Evolutionary conservation across 2,329 filamentous ascomycete species (phyloP).

Genomic region (Cordyceps fumosorosea): DNA sequence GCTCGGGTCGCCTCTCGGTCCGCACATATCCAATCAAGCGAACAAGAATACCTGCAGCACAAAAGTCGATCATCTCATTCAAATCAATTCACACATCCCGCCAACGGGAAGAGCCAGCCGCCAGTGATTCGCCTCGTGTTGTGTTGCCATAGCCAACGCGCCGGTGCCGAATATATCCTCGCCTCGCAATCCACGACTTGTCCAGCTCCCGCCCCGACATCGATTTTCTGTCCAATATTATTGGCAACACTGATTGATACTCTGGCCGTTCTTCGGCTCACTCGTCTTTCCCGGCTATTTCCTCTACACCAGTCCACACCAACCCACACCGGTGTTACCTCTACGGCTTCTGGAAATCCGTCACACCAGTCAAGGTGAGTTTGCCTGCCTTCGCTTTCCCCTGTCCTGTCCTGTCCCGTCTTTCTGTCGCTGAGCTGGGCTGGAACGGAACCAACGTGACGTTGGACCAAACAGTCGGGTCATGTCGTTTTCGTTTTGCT

Average conservation of each 20-base stretch:
- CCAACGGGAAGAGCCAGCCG: slow-evolving; percentile 12
- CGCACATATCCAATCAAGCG: neutral
- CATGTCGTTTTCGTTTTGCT: neutral
- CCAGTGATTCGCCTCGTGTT: slow-evolving; percentile 26
- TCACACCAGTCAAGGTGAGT: slow-evolving; percentile 26
- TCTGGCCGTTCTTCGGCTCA: slow-evolving; percentile 26
- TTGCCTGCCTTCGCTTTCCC: slow-evolving; percentile 9
- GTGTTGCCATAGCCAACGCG: slow-evolving; percentile 27
- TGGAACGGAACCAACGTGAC: neutral
- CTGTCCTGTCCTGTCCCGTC: neutral
- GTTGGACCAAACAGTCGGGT: neutral
- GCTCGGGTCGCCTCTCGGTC: slow-evolving; percentile 9
- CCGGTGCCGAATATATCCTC: slow-evolving; percentile 28
- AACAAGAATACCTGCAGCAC: slow-evolving; percentile 1
- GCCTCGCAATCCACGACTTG: slow-evolving; percentile 24
- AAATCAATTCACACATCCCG: slow-evolving; percentile 13
- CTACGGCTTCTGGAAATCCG: slow-evolving; percentile 16
- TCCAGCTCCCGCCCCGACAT: slow-evolving; percentile 21
- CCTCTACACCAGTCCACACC: slow-evolving; percentile 17
- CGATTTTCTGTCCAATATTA: slow-evolving; percentile 27
- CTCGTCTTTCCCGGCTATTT: slow-evolving; percentile 14
- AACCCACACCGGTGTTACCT: slow-evolving; percentile 14
- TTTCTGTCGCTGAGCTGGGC: neutral
- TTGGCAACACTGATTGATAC: slow-evolving; percentile 30
- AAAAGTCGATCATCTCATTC: neutral